These are phyloP conservation scores for Thraustochytrium sp. DNA, from an alignment of 352 stramenopile genomes.

Conservation along the genomic window DNA sequence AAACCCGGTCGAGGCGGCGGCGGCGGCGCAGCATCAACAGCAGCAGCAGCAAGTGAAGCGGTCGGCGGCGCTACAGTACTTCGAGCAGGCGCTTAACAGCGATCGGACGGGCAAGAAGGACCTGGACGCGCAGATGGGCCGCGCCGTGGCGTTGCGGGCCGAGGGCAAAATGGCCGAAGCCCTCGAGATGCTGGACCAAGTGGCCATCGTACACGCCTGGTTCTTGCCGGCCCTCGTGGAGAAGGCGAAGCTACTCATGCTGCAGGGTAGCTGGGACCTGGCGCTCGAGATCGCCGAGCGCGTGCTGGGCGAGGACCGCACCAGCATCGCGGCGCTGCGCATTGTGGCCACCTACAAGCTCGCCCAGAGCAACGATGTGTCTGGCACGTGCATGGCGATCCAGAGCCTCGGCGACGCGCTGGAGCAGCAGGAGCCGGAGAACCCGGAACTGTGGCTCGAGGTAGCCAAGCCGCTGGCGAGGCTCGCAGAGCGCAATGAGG, in stretches of 20 bases:
- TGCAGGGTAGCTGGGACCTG: conserved; percentile 75
- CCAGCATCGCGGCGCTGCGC: conserved; percentile 65
- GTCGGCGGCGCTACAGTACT: neutral
- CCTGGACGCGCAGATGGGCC: conserved; percentile 55
- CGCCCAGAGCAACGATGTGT: conserved; percentile 55
- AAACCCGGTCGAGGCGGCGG: too few species aligned
- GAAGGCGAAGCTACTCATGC: conserved; percentile 69
- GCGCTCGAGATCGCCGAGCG: conserved; percentile 69
- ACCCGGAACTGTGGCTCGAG: conserved; percentile 42
- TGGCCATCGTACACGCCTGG: conserved; percentile 67
- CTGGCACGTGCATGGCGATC: neutral
- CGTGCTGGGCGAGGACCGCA: conserved; percentile 60
- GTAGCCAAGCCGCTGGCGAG: conserved; percentile 32
- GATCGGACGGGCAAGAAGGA: conserved; percentile 62
- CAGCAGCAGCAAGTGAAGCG: neutral
- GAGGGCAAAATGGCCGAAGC: conserved; percentile 64
- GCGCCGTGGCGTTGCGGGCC: conserved; percentile 65
- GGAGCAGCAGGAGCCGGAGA: conserved; percentile 43
- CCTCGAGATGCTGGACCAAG: conserved; percentile 65
- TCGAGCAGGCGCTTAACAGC: conserved; percentile 50
- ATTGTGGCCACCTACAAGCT: conserved; percentile 64
- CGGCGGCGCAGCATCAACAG: too few species aligned
- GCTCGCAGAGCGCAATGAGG: conserved; percentile 35
- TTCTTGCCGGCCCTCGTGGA: conserved; percentile 72
- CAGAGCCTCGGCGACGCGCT: conserved; percentile 39